Percentiles rank a stretch among this genome's conserved stretches.
These are phyloP conservation scores for Medicago arabica DNA, from an alignment of 306 rosid genomes.

Conservation along the genomic window DNA sequence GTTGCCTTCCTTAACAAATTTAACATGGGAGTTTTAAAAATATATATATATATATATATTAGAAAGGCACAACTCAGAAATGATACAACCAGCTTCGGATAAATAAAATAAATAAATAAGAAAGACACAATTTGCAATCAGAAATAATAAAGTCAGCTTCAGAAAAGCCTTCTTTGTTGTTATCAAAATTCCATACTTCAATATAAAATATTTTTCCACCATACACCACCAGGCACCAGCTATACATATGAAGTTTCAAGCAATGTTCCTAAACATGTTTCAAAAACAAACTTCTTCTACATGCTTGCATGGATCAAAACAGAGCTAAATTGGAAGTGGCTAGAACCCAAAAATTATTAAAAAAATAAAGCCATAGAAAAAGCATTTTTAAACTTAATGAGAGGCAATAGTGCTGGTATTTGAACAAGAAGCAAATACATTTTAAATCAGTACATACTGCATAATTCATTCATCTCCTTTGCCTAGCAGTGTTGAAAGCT, in stretches of 20 bases:
- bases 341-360: slow-evolving; percentile 12
- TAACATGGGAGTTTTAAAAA: no score
- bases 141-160: no score
- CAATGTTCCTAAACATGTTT: not conserved
- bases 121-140: no score
- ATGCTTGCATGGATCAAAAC: slow-evolving; percentile 1
- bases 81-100: no score
- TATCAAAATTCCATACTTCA: not conserved
- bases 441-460: slow-evolving; percentile 46
- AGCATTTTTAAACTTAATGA: slow-evolving; percentile 3
- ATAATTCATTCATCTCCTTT: slow-evolving; percentile 43
- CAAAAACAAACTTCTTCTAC: not conserved
- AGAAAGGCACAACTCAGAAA: no score
- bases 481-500: slow-evolving; percentile 37
- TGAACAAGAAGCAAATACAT: slow-evolving; percentile 38
- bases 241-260: not conserved
- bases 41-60: no score
- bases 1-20: no score
- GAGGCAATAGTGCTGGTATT: slow-evolving; percentile 41
- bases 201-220: no score
- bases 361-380: slow-evolving; percentile 2
- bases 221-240: no score
- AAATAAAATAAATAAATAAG: no score
- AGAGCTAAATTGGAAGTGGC: slow-evolving; percentile 2
- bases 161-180: not conserved